A percentile compares a stretch with the other conserved stretches of the same genome.
Conservation (phyloP, 805 yeast genomes). For the Yarrowia sp. region DNA sequence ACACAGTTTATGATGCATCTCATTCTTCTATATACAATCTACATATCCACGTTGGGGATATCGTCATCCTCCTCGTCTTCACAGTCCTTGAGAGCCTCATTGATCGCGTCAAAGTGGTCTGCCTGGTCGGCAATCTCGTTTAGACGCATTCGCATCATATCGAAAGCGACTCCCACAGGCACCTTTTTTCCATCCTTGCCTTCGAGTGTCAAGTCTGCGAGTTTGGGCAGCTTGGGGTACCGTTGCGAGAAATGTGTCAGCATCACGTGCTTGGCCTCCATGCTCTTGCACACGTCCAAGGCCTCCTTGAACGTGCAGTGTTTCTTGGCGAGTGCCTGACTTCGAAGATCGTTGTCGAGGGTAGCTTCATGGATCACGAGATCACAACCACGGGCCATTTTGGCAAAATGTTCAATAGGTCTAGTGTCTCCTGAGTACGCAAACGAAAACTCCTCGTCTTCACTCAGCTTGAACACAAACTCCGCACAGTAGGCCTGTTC, state of each 20-base stretch:
- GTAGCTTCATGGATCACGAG: slow-evolving; percentile 93
- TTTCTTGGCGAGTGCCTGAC: slow-evolving; percentile 78
- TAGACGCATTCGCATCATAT: slow-evolving; percentile 28
- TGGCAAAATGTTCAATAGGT: slow-evolving; percentile 71
- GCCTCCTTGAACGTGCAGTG: slow-evolving; percentile 94
- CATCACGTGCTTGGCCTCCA: slow-evolving; percentile 74
- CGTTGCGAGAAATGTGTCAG: slow-evolving; percentile 94
- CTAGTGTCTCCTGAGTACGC: slow-evolving; percentile 96
- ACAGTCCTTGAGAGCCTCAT: slow-evolving; percentile 2
- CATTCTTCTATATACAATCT: background rate
- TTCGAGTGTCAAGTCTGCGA: slow-evolving; percentile 28
- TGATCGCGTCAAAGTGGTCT: background rate
- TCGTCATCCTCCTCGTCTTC: background rate
- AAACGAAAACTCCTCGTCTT: slow-evolving; percentile 59
- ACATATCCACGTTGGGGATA: background rate
- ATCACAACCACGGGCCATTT: slow-evolving; percentile 71
- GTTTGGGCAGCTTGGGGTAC: slow-evolving; percentile 65
- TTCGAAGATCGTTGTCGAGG: slow-evolving; percentile 72
- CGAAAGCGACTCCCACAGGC: slow-evolving; percentile 35
- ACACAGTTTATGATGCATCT: too few species aligned
- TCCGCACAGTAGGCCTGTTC: slow-evolving; percentile 75
- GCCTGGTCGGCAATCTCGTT: slow-evolving; percentile 19
- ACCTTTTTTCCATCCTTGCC: background rate
- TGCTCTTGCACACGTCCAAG: slow-evolving; percentile 65
- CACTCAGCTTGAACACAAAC: slow-evolving; percentile 42